Percentiles rank a stretch among this genome's conserved stretches.
phyloP scores from a whole-genome alignment of 2,329 filamentous ascomycete genomes.

The Ramichloridium luteum region DNA sequence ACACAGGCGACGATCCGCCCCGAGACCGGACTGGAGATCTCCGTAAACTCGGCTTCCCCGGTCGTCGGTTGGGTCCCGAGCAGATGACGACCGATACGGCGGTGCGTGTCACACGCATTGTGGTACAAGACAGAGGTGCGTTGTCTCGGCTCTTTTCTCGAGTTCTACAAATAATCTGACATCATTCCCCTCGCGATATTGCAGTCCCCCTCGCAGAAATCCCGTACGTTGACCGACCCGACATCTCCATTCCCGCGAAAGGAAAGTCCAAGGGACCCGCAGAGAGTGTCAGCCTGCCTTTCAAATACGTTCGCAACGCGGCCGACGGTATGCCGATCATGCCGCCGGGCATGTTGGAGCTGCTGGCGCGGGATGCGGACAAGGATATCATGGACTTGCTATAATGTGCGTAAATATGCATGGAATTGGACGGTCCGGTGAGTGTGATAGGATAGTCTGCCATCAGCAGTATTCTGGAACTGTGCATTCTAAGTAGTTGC shows the following conservation, averaged over 20 bases:
- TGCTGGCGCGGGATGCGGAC: conserved; percentile 88
- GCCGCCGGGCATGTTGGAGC: conserved; percentile 90
- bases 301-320: conserved; percentile 74
- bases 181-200: conserved; percentile 3
- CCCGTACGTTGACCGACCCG: conserved; percentile 74
- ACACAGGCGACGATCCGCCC: conserved; percentile 9
- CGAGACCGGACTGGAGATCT: conserved; percentile 90
- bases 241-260: conserved; percentile 54
- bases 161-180: too few species aligned
- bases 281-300: conserved; percentile 95
- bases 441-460: too few species aligned
- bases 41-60: conserved; percentile 81
- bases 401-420: conserved; percentile 27
- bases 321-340: conserved; percentile 67
- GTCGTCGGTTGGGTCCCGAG: conserved; percentile 74
- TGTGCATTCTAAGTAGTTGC: too few species aligned
- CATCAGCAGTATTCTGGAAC: too few species aligned
- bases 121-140: conserved; percentile 72
- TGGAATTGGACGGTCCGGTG: too few species aligned
- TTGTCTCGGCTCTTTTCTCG: conserved; percentile 3
- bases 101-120: conserved; percentile 80
- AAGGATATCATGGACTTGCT: conserved; percentile 82
- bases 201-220: conserved; percentile 67
- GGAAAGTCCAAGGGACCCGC: conserved; percentile 34
- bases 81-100: conserved; percentile 99